Evolutionary conservation across 176 grass and related monocot species (phyloP).

Genomic region (Oryza coarctata): DNA sequence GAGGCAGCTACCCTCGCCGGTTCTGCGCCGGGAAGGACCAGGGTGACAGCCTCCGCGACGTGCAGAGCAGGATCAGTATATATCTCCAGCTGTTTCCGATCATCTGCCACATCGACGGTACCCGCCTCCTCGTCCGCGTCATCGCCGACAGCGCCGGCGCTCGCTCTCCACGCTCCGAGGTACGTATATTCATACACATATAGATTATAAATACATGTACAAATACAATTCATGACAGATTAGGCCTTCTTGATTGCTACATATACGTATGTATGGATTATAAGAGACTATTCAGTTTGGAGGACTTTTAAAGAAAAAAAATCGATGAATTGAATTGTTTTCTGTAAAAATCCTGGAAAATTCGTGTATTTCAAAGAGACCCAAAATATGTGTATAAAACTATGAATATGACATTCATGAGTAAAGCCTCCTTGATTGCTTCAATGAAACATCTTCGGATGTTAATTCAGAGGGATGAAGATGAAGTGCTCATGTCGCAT

Average conservation of each 20-base stretch:
- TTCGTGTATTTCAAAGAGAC: no score
- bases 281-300: no score
- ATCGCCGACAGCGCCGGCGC: background rate
- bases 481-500: background rate
- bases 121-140: slow-evolving; percentile 29
- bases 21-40: slow-evolving; percentile 8
- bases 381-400: no score
- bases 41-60: slow-evolving; percentile 4
- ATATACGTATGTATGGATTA: no score
- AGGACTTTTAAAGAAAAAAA: no score
- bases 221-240: background rate
- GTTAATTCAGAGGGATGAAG: background rate
- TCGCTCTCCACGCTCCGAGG: background rate
- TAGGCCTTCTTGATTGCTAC: background rate
- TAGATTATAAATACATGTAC: background rate
- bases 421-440: background rate
- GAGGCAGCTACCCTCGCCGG: slow-evolving; percentile 22
- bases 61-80: slow-evolving; percentile 29
- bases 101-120: slow-evolving; percentile 42
- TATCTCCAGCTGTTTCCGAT: slow-evolving; percentile 48
- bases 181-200: background rate
- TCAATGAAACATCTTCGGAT: no score
- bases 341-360: no score
- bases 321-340: no score
- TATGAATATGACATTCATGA: no score